Conservation (phyloP, 1,139 yeast species). For the Blastobotrys elegans region DNA sequence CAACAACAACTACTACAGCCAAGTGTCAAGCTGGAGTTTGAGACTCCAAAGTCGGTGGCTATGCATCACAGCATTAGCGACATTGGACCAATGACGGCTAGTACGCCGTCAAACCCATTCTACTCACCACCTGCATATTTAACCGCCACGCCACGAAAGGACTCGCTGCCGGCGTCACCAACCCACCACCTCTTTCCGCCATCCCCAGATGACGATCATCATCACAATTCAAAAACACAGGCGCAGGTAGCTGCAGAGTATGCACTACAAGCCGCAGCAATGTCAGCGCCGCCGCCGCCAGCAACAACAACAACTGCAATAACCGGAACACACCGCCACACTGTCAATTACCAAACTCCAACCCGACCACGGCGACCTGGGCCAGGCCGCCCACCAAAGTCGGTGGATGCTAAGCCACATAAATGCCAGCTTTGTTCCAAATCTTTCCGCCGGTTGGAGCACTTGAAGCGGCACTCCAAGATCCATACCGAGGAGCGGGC, state of each 20-base stretch:
- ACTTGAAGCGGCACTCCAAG: constrained; percentile 83
- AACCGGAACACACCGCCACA: not conserved
- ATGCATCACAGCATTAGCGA: constrained; percentile 15
- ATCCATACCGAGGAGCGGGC: constrained; percentile 89
- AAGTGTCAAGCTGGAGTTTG: constrained; percentile 7
- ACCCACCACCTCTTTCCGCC: constrained; percentile 10
- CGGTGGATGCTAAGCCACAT: constrained; percentile 31
- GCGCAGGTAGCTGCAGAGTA: constrained; percentile 16
- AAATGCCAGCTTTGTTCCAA: constrained; percentile 54
- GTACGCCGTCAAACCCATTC: constrained; percentile 29
- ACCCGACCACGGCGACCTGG: constrained; percentile 13
- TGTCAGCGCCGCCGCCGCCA: not conserved
- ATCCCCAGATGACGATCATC: constrained; percentile 11
- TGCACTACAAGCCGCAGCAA: constrained; percentile 10
- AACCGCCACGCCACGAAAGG: constrained; percentile 2
- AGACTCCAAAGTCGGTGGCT: constrained; percentile 12
- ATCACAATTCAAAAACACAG: constrained; percentile 4
- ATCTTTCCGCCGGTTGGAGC: constrained; percentile 89
- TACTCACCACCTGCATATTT: constrained; percentile 34
- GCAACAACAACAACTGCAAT: not conserved
- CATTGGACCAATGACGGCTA: constrained; percentile 7
- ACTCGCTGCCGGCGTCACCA: not conserved
- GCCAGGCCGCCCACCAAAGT: constrained; percentile 17
- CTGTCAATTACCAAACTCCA: constrained; percentile 1
- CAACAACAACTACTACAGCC: constrained; percentile 2